phyloP scores from a whole-genome alignment of 768 basidiomycete genomes.

The Mycena latifolia region DNA sequence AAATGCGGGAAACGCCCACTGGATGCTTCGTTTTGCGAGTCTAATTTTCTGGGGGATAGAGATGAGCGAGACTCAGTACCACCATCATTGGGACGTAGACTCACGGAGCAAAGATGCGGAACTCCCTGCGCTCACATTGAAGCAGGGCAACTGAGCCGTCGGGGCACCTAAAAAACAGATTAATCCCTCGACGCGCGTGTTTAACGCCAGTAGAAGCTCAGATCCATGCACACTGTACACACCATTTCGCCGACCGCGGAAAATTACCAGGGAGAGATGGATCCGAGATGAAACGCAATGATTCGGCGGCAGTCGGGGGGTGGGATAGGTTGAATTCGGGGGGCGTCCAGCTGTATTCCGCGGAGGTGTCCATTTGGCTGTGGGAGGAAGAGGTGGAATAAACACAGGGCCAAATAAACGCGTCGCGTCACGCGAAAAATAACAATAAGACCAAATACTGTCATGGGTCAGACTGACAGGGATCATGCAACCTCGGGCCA shows the following conservation, averaged over 20 bases:
- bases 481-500: too few relatives aligned
- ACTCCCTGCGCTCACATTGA: slow-evolving; percentile 77
- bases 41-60: slow-evolving; percentile 1
- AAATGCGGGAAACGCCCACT: not conserved
- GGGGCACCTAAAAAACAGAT: slow-evolving; percentile 65
- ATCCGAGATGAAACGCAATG: slow-evolving; percentile 38
- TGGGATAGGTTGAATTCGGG: slow-evolving; percentile 45
- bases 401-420: slow-evolving; percentile 5
- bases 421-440: not conserved
- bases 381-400: not conserved
- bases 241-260: slow-evolving; percentile 70
- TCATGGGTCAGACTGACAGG: too few relatives aligned
- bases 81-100: slow-evolving; percentile 36
- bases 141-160: slow-evolving; percentile 79
- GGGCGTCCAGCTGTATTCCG: slow-evolving; percentile 42
- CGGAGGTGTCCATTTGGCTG: slow-evolving; percentile 12
- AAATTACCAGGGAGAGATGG: slow-evolving; percentile 57
- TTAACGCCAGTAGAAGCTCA: too few relatives aligned
- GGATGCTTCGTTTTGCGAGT: not conserved
- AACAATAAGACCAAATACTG: slow-evolving; percentile 3
- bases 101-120: slow-evolving; percentile 68
- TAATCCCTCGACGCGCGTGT: too few relatives aligned
- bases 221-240: not conserved
- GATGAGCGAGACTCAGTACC: not conserved
- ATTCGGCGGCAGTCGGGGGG: slow-evolving; percentile 23